phyloP scores from a whole-genome alignment of 805 yeast species.

The Schwanniomyces yamadae region DNA sequence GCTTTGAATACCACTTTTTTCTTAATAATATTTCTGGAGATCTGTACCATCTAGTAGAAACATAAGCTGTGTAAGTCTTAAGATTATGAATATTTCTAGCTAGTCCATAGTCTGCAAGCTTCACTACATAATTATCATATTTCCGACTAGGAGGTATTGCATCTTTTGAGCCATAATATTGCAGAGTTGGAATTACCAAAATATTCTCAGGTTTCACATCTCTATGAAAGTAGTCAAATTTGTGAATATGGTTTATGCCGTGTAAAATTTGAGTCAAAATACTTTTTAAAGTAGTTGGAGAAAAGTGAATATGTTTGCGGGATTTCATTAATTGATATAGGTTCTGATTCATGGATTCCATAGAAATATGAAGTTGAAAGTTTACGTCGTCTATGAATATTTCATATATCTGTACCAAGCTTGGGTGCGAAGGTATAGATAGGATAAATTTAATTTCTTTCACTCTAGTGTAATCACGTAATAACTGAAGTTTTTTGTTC shows the following conservation, averaged over 20 bases:
- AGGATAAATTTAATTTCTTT: conserved; percentile 69
- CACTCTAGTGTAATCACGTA: conserved; percentile 38
- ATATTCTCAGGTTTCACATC: conserved; percentile 95
- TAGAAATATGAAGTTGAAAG: conserved; percentile 70
- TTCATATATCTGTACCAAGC: conserved; percentile 73
- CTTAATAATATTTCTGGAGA: conserved; percentile 78
- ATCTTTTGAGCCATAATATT: conserved; percentile 47
- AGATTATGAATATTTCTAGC: conserved; percentile 58
- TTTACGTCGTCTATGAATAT: conserved; percentile 67
- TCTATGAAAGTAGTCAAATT: conserved; percentile 69
- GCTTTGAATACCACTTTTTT: conserved; percentile 58
- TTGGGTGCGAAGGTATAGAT: conserved; percentile 66
- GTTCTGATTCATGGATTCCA: conserved; percentile 87
- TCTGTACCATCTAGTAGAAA: conserved; percentile 84
- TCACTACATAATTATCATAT: conserved; percentile 56
- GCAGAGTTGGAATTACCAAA: conserved; percentile 58
- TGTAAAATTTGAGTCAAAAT: conserved; percentile 68
- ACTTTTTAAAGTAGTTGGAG: conserved; percentile 59
- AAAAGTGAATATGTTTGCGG: conserved; percentile 53
- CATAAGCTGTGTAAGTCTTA: conserved; percentile 68
- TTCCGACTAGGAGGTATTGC: conserved; percentile 40
- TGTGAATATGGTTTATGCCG: conserved; percentile 83
- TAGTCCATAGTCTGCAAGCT: conserved; percentile 78
- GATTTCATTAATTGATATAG: conserved; percentile 72
- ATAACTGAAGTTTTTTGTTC: conserved; percentile 47